Percentiles rank a stretch among this genome's conserved stretches.
Evolutionary conservation across 2,329 filamentous ascomycete species (phyloP).

Genomic region (Phialemonium atrogriseum): DNA sequence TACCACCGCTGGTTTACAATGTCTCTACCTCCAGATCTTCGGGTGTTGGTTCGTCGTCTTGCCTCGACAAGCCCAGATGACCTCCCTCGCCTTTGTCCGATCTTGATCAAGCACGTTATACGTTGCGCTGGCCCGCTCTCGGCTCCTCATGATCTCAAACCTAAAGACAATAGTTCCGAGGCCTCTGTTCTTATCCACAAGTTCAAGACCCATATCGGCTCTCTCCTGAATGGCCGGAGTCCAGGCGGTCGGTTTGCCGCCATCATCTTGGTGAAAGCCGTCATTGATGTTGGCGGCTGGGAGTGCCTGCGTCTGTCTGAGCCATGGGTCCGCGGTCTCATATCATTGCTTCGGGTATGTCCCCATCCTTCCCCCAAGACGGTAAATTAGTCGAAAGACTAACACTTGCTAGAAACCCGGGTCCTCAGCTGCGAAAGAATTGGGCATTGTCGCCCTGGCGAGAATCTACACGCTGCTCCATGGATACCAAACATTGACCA

Average conservation of each 20-base stretch:
- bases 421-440: slow-evolving; percentile 62
- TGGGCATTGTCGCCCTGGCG: slow-evolving; percentile 69
- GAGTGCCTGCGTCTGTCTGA: slow-evolving; percentile 66
- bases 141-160: slow-evolving; percentile 48
- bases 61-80: slow-evolving; percentile 63
- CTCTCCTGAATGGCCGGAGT: slow-evolving; percentile 69
- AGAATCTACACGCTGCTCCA: slow-evolving; percentile 79
- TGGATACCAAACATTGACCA: slow-evolving; percentile 70
- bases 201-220: slow-evolving; percentile 68
- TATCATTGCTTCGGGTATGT: slow-evolving; percentile 63
- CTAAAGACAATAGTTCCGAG: slow-evolving; percentile 55
- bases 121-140: slow-evolving; percentile 56
- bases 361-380: not conserved
- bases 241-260: slow-evolving; percentile 70
- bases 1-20: slow-evolving; percentile 14
- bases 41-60: slow-evolving; percentile 60
- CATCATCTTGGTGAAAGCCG: slow-evolving; percentile 69
- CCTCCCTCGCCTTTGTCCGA: slow-evolving; percentile 64
- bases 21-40: slow-evolving; percentile 47
- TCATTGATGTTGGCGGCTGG: slow-evolving; percentile 77
- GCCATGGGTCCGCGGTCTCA: slow-evolving; percentile 68
- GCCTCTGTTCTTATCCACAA: slow-evolving; percentile 67
- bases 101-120: slow-evolving; percentile 53
- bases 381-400: too few species aligned
- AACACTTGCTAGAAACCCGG: slow-evolving; percentile 59